Evolutionary conservation across 495 filamentous ascomycete genomes (phyloP).

Genomic region (Oleoguttula mirabilis): DNA sequence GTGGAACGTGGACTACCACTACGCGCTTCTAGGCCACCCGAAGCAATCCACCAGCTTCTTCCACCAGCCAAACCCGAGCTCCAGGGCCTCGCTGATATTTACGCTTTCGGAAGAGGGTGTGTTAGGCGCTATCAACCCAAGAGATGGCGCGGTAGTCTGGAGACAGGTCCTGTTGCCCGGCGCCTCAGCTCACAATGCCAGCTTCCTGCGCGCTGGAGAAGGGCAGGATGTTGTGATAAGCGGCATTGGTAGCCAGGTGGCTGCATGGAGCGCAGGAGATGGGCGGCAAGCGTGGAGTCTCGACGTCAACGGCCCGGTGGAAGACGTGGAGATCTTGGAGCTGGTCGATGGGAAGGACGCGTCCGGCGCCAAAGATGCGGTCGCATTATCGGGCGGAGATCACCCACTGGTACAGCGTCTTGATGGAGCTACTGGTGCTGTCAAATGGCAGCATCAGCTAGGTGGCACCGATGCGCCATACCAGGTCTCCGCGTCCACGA

Average conservation of each 20-base stretch:
- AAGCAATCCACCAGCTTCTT: slow-evolving; percentile 81
- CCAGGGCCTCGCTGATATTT: slow-evolving; percentile 81
- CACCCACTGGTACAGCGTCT: slow-evolving; percentile 52
- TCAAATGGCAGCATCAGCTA: slow-evolving; percentile 55
- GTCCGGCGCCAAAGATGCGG: slow-evolving; percentile 49
- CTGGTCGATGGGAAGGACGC: slow-evolving; percentile 43
- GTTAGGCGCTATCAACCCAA: slow-evolving; percentile 80
- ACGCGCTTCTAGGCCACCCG: slow-evolving; percentile 73
- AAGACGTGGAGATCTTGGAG: slow-evolving; percentile 70
- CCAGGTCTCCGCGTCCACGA: slow-evolving; percentile 64
- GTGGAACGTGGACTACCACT: slow-evolving; percentile 84
- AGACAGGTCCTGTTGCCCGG: slow-evolving; percentile 50
- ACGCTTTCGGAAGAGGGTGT: slow-evolving; percentile 72
- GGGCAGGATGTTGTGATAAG: slow-evolving; percentile 61
- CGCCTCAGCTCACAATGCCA: slow-evolving; percentile 19
- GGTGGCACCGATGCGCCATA: slow-evolving; percentile 55
- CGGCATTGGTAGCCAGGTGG: slow-evolving; percentile 52
- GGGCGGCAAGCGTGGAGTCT: slow-evolving; percentile 67
- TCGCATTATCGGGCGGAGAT: slow-evolving; percentile 52
- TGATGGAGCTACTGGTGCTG: slow-evolving; percentile 56
- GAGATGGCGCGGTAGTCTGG: slow-evolving; percentile 75
- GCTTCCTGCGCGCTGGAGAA: slow-evolving; percentile 58
- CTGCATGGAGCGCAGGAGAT: slow-evolving; percentile 72
- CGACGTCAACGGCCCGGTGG: slow-evolving; percentile 46
- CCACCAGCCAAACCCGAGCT: slow-evolving; percentile 66